phyloP scores from a whole-genome alignment of 2,329 filamentous ascomycete species.

The Fusarium nurragi region DNA sequence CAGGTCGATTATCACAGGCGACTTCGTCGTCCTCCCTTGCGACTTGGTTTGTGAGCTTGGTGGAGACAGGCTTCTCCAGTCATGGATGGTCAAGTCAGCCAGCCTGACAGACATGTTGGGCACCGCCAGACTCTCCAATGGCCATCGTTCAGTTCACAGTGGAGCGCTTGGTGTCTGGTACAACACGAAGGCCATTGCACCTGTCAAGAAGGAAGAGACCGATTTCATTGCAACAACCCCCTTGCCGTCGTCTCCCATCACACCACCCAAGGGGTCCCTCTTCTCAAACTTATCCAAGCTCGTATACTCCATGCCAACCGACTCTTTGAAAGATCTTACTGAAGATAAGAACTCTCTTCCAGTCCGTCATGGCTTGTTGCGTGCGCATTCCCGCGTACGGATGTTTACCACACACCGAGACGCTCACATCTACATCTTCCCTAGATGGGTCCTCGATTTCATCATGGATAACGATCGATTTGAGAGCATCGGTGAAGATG shows the following conservation, averaged over 20 bases:
- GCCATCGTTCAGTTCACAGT: slow-evolving; percentile 59
- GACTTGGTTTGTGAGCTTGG: slow-evolving; percentile 92
- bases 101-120: slow-evolving; percentile 71
- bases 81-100: slow-evolving; percentile 89
- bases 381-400: slow-evolving; percentile 77
- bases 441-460: slow-evolving; percentile 89
- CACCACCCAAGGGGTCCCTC: slow-evolving; percentile 65
- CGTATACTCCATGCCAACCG: slow-evolving; percentile 87
- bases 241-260: slow-evolving; percentile 63
- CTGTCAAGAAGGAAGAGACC: slow-evolving; percentile 88
- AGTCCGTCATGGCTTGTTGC: slow-evolving; percentile 78
- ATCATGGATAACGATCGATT: slow-evolving; percentile 81
- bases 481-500: slow-evolving; percentile 89
- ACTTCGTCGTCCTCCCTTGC: slow-evolving; percentile 92
- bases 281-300: slow-evolving; percentile 77
- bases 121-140: slow-evolving; percentile 54
- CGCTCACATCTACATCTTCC: slow-evolving; percentile 94
- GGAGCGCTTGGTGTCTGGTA: slow-evolving; percentile 93
- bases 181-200: slow-evolving; percentile 78
- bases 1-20: slow-evolving; percentile 77
- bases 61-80: slow-evolving; percentile 82
- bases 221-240: slow-evolving; percentile 88
- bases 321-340: slow-evolving; percentile 84
- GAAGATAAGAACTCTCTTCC: slow-evolving; percentile 79
- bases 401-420: slow-evolving; percentile 88